These are phyloP conservation scores for Talaromyces thailandensis DNA, from an alignment of 495 filamentous ascomycete genomes.

Conservation along the genomic window DNA sequence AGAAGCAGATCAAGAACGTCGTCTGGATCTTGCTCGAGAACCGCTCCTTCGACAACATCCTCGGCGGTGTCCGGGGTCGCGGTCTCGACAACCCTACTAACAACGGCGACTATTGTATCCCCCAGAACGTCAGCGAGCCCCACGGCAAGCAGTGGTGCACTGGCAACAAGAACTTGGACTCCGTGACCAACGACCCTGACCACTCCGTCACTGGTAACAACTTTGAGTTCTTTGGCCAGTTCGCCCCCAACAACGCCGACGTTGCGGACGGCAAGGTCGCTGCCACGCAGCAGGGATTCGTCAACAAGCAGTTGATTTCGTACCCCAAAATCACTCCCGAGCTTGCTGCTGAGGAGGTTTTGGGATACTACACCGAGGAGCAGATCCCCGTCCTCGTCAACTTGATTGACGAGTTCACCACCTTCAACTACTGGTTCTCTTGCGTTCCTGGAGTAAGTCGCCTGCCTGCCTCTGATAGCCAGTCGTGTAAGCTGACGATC, in stretches of 20 bases:
- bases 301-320: slow-evolving; percentile 34
- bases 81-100: slow-evolving; percentile 36
- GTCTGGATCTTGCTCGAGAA: slow-evolving; percentile 38
- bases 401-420: slow-evolving; percentile 41
- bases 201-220: slow-evolving; percentile 43
- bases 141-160: slow-evolving; percentile 28
- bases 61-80: slow-evolving; percentile 28
- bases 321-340: slow-evolving; percentile 27
- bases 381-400: slow-evolving; percentile 37
- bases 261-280: slow-evolving; percentile 25
- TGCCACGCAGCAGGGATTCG: slow-evolving; percentile 34
- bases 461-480: no score
- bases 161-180: slow-evolving; percentile 32
- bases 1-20: slow-evolving; percentile 37
- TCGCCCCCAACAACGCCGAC: slow-evolving; percentile 26
- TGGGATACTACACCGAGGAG: slow-evolving; percentile 43
- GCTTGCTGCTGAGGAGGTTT: slow-evolving; percentile 31
- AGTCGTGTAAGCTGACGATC: slow-evolving; percentile 12
- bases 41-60: slow-evolving; percentile 36
- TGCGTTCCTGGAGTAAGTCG: slow-evolving; percentile 37
- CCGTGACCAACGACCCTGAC: slow-evolving; percentile 38
- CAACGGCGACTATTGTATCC: slow-evolving; percentile 36
- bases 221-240: slow-evolving; percentile 41
- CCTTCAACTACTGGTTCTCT: slow-evolving; percentile 45
- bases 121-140: slow-evolving; percentile 30